A percentile compares a stretch with the other conserved stretches of the same genome.
These are phyloP conservation scores for Nevesoporus exiguus DNA, from an alignment of 768 basidiomycete species.

Conservation along the genomic window DNA sequence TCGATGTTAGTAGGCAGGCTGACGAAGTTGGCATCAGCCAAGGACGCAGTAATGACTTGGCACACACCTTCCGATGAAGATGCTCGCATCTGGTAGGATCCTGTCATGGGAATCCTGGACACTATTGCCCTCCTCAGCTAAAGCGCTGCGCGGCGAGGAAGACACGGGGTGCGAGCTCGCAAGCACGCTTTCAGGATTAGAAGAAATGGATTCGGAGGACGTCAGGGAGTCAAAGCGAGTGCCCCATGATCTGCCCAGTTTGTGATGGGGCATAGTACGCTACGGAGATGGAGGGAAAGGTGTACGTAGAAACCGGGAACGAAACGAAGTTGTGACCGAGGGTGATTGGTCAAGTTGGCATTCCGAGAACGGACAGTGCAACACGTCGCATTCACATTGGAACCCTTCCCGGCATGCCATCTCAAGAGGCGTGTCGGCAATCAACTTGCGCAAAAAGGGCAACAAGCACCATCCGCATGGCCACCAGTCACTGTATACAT, in stretches of 20 bases:
- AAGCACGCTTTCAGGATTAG: constrained; percentile 24
- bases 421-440: constrained; percentile 13
- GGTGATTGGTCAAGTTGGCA: constrained; percentile 20
- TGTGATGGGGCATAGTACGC: constrained; percentile 44
- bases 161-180: constrained; percentile 9
- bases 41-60: background rate
- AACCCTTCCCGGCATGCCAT: constrained; percentile 14
- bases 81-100: constrained; percentile 69
- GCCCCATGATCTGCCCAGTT: constrained; percentile 56
- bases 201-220: constrained; percentile 46
- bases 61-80: constrained; percentile 79
- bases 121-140: constrained; percentile 31
- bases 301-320: constrained; percentile 12
- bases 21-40: constrained; percentile 10
- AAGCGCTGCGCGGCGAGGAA: constrained; percentile 15
- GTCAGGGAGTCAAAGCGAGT: constrained; percentile 68
- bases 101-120: constrained; percentile 38
- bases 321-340: constrained; percentile 6
- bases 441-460: constrained; percentile 30
- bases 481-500: constrained; percentile 24
- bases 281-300: constrained; percentile 13
- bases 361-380: constrained; percentile 12
- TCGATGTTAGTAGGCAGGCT: constrained; percentile 73
- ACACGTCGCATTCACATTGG: constrained; percentile 20
- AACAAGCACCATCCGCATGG: constrained; percentile 9